Conservation (phyloP, 176 grass and related monocot genomes). For the Melocanna baccifera region DNA sequence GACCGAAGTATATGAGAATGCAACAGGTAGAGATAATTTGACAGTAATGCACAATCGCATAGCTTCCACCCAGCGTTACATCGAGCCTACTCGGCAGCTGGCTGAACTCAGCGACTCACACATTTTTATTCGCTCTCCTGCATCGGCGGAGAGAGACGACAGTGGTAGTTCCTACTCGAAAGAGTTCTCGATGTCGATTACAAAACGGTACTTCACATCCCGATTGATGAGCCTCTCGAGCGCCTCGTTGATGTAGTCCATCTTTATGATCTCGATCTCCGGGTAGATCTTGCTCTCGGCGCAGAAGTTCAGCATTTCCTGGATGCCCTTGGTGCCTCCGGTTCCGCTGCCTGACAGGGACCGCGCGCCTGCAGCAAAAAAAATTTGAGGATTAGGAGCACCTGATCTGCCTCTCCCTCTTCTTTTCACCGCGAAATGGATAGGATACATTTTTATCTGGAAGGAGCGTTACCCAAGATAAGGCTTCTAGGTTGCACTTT, state of each 20-base stretch:
- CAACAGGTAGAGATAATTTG: no score
- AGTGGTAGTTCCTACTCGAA: constrained; percentile 19
- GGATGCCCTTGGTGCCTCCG: constrained; percentile 60
- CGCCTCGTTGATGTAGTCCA: constrained; percentile 77
- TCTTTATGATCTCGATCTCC: constrained; percentile 71
- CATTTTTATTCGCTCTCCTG: no score
- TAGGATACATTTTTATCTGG: neutral
- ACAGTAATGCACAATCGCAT: no score
- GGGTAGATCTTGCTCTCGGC: constrained; percentile 68
- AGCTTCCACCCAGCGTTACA: no score
- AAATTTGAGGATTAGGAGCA: no score
- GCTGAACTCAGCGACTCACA: no score
- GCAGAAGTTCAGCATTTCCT: constrained; percentile 70
- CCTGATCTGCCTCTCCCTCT: no score
- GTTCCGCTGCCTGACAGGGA: constrained; percentile 53
- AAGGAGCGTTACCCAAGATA: constrained; percentile 43
- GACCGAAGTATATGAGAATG: no score
- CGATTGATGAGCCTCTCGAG: constrained; percentile 55
- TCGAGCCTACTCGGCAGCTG: no score
- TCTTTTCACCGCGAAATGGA: no score
- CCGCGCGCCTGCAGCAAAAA: constrained; percentile 39
- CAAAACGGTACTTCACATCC: constrained; percentile 73
- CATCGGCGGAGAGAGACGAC: no score
- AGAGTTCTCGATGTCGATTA: constrained; percentile 60
- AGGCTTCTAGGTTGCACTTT: constrained; percentile 58